Conservation (phyloP, 2,329 filamentous ascomycete species). For the Ascochyta clinopodiicola region DNA sequence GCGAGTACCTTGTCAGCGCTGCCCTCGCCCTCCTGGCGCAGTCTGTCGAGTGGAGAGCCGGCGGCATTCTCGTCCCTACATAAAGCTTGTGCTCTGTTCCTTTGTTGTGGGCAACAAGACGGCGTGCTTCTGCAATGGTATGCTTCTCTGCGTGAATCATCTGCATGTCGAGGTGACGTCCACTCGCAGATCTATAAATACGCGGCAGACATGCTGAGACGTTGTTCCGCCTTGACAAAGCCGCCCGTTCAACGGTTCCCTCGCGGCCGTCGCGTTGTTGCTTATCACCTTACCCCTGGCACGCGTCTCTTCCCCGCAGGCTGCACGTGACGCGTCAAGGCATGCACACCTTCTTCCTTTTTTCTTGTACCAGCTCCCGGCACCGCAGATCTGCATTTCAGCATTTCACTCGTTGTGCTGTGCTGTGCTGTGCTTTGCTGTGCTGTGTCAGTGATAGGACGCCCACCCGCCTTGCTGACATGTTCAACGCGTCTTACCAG, state of each 20-base stretch:
- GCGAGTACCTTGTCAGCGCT: constrained; percentile 8
- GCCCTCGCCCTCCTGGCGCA: not conserved
- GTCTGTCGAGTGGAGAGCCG: not conserved
- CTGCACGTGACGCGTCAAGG: constrained; percentile 2
- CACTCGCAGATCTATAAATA: constrained; percentile 17
- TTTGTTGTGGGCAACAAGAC: not conserved
- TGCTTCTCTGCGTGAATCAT: not conserved
- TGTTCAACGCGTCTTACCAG: constrained; percentile 18
- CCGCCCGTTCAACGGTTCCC: constrained; percentile 16
- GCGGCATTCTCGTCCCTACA: not conserved
- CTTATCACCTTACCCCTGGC: constrained; percentile 14
- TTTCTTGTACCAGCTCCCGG: constrained; percentile 6
- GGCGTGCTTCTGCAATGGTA: no score
- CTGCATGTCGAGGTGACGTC: constrained; percentile 12
- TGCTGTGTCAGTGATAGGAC: constrained; percentile 20
- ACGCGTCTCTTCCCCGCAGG: constrained; percentile 12
- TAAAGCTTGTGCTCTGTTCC: not conserved
- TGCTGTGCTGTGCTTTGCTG: not conserved
- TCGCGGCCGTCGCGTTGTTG: constrained; percentile 10
- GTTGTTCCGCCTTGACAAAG: constrained; percentile 15
- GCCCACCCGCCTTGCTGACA: constrained; percentile 30
- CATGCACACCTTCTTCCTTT: constrained; percentile 3
- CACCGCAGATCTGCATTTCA: constrained; percentile 16
- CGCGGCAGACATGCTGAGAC: constrained; percentile 10
- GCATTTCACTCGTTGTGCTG: constrained; percentile 8